Base-by-base conservation (phyloP, 2,329 filamentous ascomycete species). In the Epichloe gansuensis region DNA sequence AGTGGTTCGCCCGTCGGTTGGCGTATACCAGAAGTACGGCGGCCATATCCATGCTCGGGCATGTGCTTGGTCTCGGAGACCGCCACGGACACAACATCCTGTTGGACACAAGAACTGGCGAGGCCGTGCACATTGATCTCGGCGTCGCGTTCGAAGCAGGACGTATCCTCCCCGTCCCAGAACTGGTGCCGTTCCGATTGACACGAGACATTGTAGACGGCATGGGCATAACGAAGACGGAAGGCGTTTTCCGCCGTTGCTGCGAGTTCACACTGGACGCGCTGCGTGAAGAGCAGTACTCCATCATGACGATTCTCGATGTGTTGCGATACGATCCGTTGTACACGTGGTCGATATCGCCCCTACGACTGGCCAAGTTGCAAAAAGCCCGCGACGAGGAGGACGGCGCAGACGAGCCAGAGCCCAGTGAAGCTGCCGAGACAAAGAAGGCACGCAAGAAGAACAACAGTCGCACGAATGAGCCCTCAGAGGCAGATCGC, bases 281-380 rank as follows among this genome's bases (percentile, higher is more conserved):
- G 2, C 74, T 99, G 38, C 84, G 93, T n/a, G 87, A 95, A 61
- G 93, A 98, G 66, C 87, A 87, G 12, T 94, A 95, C 65, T 90
- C 86, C 44, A 98, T 99, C 71, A 97, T 96, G 90, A 97, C 93
- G 0, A 89, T 98, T 50, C 80, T 99, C 21, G 94, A 98, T 63
- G 94, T 98, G 23, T 73, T 99, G 54, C 85, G 94, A n/a, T 97
- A 96, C 68, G 93, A 99, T 74, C 94, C 93, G 1, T 72, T 99
- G 55, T 95, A 97, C 67, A 93, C 83, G 55, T 99, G 93, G 93
- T 91, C 88, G 38, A 83, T 96, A 52, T 93, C 87, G 11, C 81
- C 81, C 0, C 72, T 84, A 36, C 74, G 81, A 21, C 68, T 84
- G 53, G 78, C 80, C 41, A 84, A 82, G 61, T 67, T 85, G 51